These are phyloP conservation scores for Podila epigama DNA, from an alignment of 192 early-diverging fungal genomes.

Conservation along the genomic window DNA sequence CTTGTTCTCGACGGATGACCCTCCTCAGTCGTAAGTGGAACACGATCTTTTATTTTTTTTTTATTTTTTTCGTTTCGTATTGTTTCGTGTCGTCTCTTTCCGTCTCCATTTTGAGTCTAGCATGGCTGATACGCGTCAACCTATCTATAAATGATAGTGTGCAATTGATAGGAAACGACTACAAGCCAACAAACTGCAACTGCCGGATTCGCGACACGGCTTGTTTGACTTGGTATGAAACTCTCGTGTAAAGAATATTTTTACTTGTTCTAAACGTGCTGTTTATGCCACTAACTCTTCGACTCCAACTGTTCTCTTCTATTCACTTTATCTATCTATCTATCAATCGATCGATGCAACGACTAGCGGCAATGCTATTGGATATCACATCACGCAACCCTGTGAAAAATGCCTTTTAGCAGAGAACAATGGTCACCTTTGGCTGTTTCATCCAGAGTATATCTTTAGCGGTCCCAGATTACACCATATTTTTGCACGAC, in stretches of 20 bases:
- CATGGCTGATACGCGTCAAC: too few species aligned
- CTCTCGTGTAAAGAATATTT: neutral
- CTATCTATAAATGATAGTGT: constrained; percentile 50
- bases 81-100: neutral
- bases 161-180: constrained; percentile 70
- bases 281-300: too few species aligned
- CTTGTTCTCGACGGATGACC: constrained; percentile 72
- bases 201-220: constrained; percentile 78
- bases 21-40: constrained; percentile 65
- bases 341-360: too few species aligned
- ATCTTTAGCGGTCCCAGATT: constrained; percentile 47
- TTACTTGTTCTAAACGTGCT: neutral
- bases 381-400: constrained; percentile 81
- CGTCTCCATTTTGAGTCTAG: too few species aligned
- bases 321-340: neutral
- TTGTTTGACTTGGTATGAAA: constrained; percentile 68
- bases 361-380: constrained; percentile 79
- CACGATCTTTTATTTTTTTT: neutral
- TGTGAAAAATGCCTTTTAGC: constrained; percentile 84
- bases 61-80: neutral
- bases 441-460: constrained; percentile 86
- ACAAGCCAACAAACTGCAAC: constrained; percentile 70
- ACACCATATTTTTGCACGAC: constrained; percentile 2
- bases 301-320: neutral
- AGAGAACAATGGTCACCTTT: constrained; percentile 94